Base-by-base conservation (phyloP, 2,329 filamentous ascomycete genomes). In the Diaporthe ampelina region DNA sequence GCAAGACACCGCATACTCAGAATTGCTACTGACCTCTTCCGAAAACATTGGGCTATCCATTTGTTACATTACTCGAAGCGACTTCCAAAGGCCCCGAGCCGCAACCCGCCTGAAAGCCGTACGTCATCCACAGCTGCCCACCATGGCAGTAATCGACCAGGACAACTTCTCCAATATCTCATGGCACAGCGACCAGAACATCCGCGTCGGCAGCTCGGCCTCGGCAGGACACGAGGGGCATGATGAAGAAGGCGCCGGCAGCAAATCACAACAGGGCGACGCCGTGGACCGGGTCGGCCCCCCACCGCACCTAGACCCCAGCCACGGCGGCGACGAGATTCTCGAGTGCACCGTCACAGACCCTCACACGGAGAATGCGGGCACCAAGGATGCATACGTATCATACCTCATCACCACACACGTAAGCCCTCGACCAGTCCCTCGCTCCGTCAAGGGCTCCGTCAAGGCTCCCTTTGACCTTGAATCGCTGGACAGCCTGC, bases 361-460 rank as follows among this genome's bases (percentile, higher is more conserved):
- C 74, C 95, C 97, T 26, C 90, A 96, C 83, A 98, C 98, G 85
- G 97, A 98, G 87, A 97, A 96, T 80, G 95, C 98, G 80, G 96
- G 97, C 63, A 97, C 95, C 74, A 98, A 98, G 84, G 97, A 98
- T 84, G 94, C 95, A 71, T 99, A 97, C 85, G 93, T 98, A 74
- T 98, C 97, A 15, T 99, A 99, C 83, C 88, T 97, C 67, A 94
- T 99, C 77, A 97, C 94, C 58, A 98, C 97, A 70, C 89, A 95
- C 84, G 95, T 97, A 86, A 73, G 82, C 78, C 65, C 67, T 45
- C 17, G 21, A 4, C n/a, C 13, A 59, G 29, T 24, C 6, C 29
- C 65, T 43, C 13, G 10, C 40, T 17, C 15, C 40, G 13, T 43
- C 15, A 15, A 15, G 37, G 29, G 29, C 6, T 8, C 43, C 67